Evolutionary conservation across 2,329 filamentous ascomycete species (phyloP), one percentile per base, ranked within the genome.

Genomic region (Apiospora phragmitis): DNA sequence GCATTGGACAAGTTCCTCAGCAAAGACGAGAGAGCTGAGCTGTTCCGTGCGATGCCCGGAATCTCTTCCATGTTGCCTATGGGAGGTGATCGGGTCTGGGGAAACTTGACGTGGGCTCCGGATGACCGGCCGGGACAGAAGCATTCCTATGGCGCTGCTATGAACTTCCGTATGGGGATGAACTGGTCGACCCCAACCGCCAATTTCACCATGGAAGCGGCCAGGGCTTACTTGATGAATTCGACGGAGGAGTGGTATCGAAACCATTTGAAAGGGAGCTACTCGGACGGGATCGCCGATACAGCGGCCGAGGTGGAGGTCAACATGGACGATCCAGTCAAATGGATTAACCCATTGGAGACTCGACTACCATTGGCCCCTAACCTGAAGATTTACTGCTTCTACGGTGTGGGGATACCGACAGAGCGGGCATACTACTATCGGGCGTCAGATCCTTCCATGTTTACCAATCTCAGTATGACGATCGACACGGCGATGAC

Each of bases 11-110:
- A 96, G 79, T 99, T 99, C 80, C 85, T 99, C 65, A 95, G 92
- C 76, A 94, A 93, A 76, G 91, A 95, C 74, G 96, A 99, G 80
- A 90, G 96, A 68, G 94, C 93, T 0, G 94, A 98, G 78, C 92
- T 99, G 59, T 97, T 99, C 85, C 91, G 96, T 68, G 94, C 94
- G 62, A 98, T 99, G 95, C 96, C 96, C 0, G 96, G 96, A 8
- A 93, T 98, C 72, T 97, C 93, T 8, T 96, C 94, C 66, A 99
- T 99, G 96, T 87, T 99, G 1, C 96, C 96, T 7, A 94, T 98
- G 62, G 96, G 96, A 43, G 96, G 96, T 32, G 91, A 97, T 71
- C 93, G 93, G 0, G 91, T 99, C n/a, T 99, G 96, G 96, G 96
- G 96, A 21, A 95, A 97, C 77, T 81, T 89, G 41, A 91, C 91